phyloP scores from a whole-genome alignment of 1,284 basidiomycete genomes.

The Puccinia triticina region DNA sequence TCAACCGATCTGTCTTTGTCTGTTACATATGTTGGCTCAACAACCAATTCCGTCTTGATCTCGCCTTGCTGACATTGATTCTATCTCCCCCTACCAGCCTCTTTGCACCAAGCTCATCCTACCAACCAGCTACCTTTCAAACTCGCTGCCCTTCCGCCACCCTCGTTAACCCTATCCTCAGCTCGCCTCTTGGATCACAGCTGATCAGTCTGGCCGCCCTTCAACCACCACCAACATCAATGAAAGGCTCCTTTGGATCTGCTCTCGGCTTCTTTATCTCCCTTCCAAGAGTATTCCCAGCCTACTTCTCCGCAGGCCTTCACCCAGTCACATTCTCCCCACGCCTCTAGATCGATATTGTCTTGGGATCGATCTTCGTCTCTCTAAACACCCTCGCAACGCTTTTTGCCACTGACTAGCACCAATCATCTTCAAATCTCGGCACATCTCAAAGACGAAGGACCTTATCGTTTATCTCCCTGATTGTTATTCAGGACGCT shows the following conservation, averaged over 20 bases:
- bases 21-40: too few species aligned
- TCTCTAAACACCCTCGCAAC: not conserved
- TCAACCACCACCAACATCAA: slow-evolving; percentile 39
- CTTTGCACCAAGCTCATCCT: slow-evolving; percentile 24
- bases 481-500: not conserved
- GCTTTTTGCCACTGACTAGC: not conserved
- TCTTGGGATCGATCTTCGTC: not conserved
- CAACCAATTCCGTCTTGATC: not conserved
- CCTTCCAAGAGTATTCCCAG: slow-evolving; percentile 29
- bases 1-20: not conserved
- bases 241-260: slow-evolving; percentile 47
- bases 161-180: not conserved
- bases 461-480: not conserved
- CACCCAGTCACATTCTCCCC: slow-evolving; percentile 32
- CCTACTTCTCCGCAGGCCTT: slow-evolving; percentile 45
- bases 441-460: not conserved
- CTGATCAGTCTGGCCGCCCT: not conserved
- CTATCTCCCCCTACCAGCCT: not conserved
- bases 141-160: not conserved
- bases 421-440: slow-evolving; percentile 9
- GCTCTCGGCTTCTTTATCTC: slow-evolving; percentile 22
- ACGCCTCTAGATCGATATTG: slow-evolving; percentile 24
- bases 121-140: not conserved
- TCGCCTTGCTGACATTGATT: not conserved
- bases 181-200: not conserved